Conservation (phyloP, 1,139 yeast genomes). For the Komagataea norvegica region DNA sequence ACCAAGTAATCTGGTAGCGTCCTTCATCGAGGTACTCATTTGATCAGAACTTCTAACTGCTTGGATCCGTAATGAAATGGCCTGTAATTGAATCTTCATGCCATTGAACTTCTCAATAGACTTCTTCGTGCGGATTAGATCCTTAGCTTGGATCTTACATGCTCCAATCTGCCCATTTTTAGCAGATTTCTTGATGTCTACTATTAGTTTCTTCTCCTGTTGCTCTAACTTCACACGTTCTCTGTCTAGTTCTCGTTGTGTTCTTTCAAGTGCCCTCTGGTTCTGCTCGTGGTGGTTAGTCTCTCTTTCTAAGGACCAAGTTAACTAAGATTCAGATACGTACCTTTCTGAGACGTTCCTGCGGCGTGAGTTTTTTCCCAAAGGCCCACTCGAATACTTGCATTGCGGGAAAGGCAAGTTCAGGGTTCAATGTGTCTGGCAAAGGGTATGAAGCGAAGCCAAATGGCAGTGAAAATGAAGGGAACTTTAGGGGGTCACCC, state of each 20-base stretch:
- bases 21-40: conserved; percentile 93
- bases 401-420: conserved; percentile 29
- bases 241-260: conserved; percentile 87
- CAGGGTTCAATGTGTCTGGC: background rate
- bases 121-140: conserved; percentile 78
- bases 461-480: no score
- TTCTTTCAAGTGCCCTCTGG: conserved; percentile 89
- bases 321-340: conserved; percentile 15
- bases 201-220: conserved; percentile 83
- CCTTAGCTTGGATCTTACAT: conserved; percentile 93
- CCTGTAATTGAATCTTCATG: conserved; percentile 94
- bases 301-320: background rate
- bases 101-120: conserved; percentile 83
- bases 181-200: conserved; percentile 87
- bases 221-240: conserved; percentile 81
- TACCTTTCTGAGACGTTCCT: conserved; percentile 79
- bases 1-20: conserved; percentile 82
- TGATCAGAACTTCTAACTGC: conserved; percentile 91
- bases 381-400: conserved; percentile 90
- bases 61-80: conserved; percentile 85
- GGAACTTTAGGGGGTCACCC: no score
- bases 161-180: conserved; percentile 85
- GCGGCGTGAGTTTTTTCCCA: conserved; percentile 91
- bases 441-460: no score
- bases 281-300: conserved; percentile 37